A percentile compares a stretch with the other conserved stretches of the same genome.
phyloP scores from a whole-genome alignment of 2,329 filamentous ascomycete genomes.

The Exophiala spinifera region DNA sequence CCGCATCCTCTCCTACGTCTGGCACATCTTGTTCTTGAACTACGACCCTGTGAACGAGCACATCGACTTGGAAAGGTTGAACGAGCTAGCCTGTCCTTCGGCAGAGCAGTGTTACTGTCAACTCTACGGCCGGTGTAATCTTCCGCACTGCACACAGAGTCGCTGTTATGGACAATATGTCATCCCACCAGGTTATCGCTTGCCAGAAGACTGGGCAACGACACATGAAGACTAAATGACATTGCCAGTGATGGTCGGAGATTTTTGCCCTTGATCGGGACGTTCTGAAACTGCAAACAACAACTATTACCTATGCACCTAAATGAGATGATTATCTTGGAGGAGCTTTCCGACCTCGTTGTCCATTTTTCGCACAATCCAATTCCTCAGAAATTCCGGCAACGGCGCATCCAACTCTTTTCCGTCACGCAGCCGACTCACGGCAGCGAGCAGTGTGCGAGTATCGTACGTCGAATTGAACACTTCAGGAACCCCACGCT shows the following conservation, averaged over 20 bases:
- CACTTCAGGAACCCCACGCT: slow-evolving; percentile 13
- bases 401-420: slow-evolving; percentile 6
- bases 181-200: slow-evolving; percentile 37
- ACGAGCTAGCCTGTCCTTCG: slow-evolving; percentile 37
- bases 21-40: slow-evolving; percentile 49
- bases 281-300: not conserved
- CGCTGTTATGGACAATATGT: slow-evolving; percentile 41
- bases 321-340: slow-evolving; percentile 8
- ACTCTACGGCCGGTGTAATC: slow-evolving; percentile 42
- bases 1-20: slow-evolving; percentile 49
- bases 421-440: slow-evolving; percentile 7
- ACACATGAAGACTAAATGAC: slow-evolving; percentile 27
- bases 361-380: slow-evolving; percentile 8
- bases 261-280: not conserved
- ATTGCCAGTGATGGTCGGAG: not conserved
- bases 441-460: slow-evolving; percentile 10
- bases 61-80: slow-evolving; percentile 39
- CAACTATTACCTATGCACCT: not conserved
- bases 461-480: slow-evolving; percentile 14
- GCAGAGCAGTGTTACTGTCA: slow-evolving; percentile 46
- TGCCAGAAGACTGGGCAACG: slow-evolving; percentile 37
- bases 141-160: slow-evolving; percentile 35
- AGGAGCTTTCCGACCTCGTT: slow-evolving; percentile 16
- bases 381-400: slow-evolving; percentile 6
- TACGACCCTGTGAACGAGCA: slow-evolving; percentile 14